Evolutionary conservation across 2,329 filamentous ascomycete genomes (phyloP), one percentile per base, ranked within the genome.

Genomic region (Mycosphaerella sp.): DNA sequence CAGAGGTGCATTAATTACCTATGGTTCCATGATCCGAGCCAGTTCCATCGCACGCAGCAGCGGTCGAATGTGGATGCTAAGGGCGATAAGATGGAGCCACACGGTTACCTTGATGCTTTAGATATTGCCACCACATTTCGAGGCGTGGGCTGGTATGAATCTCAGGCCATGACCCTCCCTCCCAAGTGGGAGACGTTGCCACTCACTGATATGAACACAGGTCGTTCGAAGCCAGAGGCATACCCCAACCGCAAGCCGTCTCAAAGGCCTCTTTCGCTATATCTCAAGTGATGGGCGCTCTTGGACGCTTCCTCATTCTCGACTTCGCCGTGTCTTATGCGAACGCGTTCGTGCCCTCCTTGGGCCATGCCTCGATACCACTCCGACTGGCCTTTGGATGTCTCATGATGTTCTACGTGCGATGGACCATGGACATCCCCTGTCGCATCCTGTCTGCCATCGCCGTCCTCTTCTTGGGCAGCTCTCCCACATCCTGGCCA

Each of bases 391-490:
- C 32, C 8, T 21, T 45, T 17, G 43, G 43, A 13, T 14, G 9
- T 10, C 27, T 34, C 4, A 45, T 45, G 43, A 34, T 45, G 30
- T 21, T 45, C 14, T 45, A 45, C 16, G 43, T 45, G 25, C 13
- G 43, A 18, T 45, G 28, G 27, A 36, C 43, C 8, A 45, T 45
- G 43, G 32, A 45, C 32, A 45, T 45, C 16, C 43, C 43, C 2
- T 45, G 43, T 28, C 43, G 43, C 8, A 21, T 45, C 9, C 14
- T 45, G 13, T 45, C 43, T 17, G 43, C 21, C n/a, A 28, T 45
- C 10, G 16, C 21, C 12, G 43, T 45, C n/a, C 16, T 34, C 28
- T 18, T 14, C 16, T 9, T 14, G 2, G 16, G 14, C 27, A 34
- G 43, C 12, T 17, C 14, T 12, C 43, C 43, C 10, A 16, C 28